Base-by-base conservation (phyloP, 345 rosid genomes). In the Aquilaria sinensis region DNA sequence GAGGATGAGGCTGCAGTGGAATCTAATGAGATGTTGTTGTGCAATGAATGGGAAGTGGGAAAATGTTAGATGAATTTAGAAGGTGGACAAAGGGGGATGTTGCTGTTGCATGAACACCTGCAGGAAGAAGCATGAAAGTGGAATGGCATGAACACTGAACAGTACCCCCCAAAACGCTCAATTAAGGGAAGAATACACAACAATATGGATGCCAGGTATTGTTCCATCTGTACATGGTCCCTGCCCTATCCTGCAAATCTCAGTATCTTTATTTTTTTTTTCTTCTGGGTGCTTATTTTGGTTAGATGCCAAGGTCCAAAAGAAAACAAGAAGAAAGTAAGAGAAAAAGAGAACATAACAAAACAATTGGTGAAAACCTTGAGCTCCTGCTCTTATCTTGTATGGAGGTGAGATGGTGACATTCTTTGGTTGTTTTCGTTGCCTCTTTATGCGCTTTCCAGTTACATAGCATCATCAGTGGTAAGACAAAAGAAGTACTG, bases 161-260 rank as follows among this genome's bases (percentile, higher is more conserved):
- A 37, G 43, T 37, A 37, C 43, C 43, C 8, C 43, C 43, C 43
- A 51, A 55, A 31, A 60, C 58, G 67, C 69, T 74, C 68, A 72
- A 70, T 70, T 67, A 74, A 67, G 66, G 63, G 75, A 73, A 75
- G 78, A 73, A 67, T 69, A 45, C 70, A 68, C 51, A 65, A 53
- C 68, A 37, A 69, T 37, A 73, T 55, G 66, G 72, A 78, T 65
- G 56, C 81, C 60, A 68, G 81, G 67, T 66, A 60, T 70, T 73
- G 61, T 62, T 73, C 69, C 69, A 67, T 69, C 75, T 75, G 74
- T 63, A 65, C 32, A 69, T 77, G 83, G 78, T 70, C 81, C 84
- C 83, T 68, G 43, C 53, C 10, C 43, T 31, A 50, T 59, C 67
- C 57, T 75, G 51, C n/a, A 52, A 65, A 55, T 62, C 70, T 53